Conservation (phyloP, 73 alveolate genomes). For the Paramecium caudatum region DNA sequence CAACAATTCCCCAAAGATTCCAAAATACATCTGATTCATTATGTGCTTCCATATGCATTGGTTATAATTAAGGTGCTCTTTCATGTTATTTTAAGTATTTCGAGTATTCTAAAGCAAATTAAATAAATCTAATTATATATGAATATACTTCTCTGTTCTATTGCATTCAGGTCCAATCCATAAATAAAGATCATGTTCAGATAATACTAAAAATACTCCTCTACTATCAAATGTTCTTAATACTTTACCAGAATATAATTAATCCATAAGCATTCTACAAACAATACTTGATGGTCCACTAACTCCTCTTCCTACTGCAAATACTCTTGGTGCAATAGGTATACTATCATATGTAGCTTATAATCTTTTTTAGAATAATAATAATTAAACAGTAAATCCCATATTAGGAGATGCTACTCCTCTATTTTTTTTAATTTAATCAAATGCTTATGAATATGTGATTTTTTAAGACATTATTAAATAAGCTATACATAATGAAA, state of each 20-base stretch:
- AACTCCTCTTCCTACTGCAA: conserved; percentile 84
- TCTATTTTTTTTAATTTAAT: conserved; percentile 81
- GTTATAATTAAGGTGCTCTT: conserved; percentile 59
- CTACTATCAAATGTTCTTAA: conserved; percentile 82
- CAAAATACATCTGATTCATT: conserved; percentile 79
- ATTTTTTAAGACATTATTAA: conserved; percentile 76
- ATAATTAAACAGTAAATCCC: conserved; percentile 86
- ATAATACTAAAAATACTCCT: conserved; percentile 83
- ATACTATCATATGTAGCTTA: conserved; percentile 79
- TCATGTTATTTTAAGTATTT: conserved; percentile 66
- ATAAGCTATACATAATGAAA: conserved; percentile 90
- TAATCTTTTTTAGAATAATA: conserved; percentile 85
- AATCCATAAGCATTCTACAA: conserved; percentile 75
- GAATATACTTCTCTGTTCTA: conserved; percentile 73
- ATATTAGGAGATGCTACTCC: conserved; percentile 91
- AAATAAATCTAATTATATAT: conserved; percentile 10
- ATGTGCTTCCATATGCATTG: neutral
- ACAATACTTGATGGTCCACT: conserved; percentile 83
- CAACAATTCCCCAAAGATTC: conserved; percentile 68
- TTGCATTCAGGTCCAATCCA: conserved; percentile 85
- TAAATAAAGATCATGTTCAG: conserved; percentile 71
- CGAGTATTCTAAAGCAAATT: conserved; percentile 79
- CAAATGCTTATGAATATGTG: conserved; percentile 81
- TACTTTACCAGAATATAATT: conserved; percentile 78
- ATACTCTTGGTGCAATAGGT: conserved; percentile 87